Conservation (phyloP, 352 stramenopile species). For the Peronospora farinosa region DNA sequence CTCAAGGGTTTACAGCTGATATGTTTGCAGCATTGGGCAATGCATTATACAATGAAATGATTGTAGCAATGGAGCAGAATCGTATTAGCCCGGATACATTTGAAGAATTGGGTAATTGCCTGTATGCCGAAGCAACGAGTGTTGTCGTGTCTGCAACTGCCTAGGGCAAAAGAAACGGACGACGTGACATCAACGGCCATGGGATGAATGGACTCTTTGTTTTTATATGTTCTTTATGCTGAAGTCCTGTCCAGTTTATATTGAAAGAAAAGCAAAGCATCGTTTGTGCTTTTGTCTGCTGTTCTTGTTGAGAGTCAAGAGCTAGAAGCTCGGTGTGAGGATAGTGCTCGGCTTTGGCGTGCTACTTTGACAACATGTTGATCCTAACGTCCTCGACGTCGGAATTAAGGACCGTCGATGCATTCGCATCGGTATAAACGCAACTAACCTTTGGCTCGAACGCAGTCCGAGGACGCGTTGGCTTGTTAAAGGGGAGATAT, state of each 20-base stretch:
- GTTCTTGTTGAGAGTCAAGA: not conserved
- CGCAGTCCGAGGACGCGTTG: no score
- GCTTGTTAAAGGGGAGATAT: no score
- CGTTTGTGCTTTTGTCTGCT: not conserved
- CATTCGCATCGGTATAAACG: no score
- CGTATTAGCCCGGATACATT: conserved; percentile 46
- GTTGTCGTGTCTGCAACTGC: conserved; percentile 43
- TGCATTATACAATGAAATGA: conserved; percentile 64
- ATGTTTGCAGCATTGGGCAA: conserved; percentile 70
- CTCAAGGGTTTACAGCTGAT: conserved; percentile 60
- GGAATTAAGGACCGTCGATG: no score
- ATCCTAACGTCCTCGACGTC: no score
- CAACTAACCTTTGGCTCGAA: no score
- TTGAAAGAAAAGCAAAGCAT: conserved; percentile 6
- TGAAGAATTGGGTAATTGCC: conserved; percentile 41
- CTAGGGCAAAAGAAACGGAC: conserved; percentile 7
- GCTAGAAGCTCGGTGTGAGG: not conserved
- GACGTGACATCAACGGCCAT: not conserved
- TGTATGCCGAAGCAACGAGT: conserved; percentile 42
- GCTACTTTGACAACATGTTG: no score
- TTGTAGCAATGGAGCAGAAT: conserved; percentile 35
- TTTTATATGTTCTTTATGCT: conserved; percentile 19
- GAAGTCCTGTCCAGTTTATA: conserved; percentile 9
- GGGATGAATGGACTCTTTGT: conserved; percentile 15
- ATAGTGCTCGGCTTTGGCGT: no score